Conservation (phyloP, 2,329 filamentous ascomycete genomes). For the Aspergillus carbonarius region DNA sequence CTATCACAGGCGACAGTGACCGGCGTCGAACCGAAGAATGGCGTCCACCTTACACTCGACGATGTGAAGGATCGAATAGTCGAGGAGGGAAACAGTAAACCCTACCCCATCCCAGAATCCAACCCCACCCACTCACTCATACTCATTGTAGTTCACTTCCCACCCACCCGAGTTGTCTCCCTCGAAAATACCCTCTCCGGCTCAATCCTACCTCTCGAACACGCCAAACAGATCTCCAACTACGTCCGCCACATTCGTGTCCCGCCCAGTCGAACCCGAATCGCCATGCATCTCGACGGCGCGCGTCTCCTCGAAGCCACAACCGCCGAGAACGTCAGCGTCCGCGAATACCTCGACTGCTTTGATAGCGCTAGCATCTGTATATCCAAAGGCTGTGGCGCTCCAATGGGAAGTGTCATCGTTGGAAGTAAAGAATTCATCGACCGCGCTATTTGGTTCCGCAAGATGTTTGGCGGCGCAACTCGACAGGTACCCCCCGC, state of each 20-base stretch:
- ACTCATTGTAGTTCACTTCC: neutral
- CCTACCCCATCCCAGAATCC: too few relatives aligned
- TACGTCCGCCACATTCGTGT: conserved; percentile 28
- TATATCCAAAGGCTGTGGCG: conserved; percentile 34
- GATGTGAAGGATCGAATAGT: conserved; percentile 33
- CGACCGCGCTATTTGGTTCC: conserved; percentile 29
- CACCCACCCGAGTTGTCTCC: conserved; percentile 19
- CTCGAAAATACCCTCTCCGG: conserved; percentile 32
- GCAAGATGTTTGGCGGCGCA: conserved; percentile 35
- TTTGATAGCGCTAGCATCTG: conserved; percentile 37
- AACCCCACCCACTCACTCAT: neutral
- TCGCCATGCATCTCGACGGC: conserved; percentile 33
- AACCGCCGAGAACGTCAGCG: conserved; percentile 22
- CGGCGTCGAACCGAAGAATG: conserved; percentile 31
- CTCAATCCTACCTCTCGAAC: conserved; percentile 27
- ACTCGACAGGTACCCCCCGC: conserved; percentile 23
- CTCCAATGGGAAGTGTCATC: conserved; percentile 35
- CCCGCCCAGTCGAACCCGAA: conserved; percentile 20
- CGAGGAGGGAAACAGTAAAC: conserved; percentile 20
- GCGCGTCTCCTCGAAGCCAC: conserved; percentile 27
- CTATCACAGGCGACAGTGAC: conserved; percentile 35
- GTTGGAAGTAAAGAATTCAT: conserved; percentile 28
- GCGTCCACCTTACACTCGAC: conserved; percentile 34
- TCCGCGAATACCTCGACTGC: conserved; percentile 31
- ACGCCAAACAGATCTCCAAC: conserved; percentile 30